Evolutionary conservation across 2,329 filamentous ascomycete species (phyloP), one percentile per base, ranked within the genome.

Genomic region (Cordyceps javanica): DNA sequence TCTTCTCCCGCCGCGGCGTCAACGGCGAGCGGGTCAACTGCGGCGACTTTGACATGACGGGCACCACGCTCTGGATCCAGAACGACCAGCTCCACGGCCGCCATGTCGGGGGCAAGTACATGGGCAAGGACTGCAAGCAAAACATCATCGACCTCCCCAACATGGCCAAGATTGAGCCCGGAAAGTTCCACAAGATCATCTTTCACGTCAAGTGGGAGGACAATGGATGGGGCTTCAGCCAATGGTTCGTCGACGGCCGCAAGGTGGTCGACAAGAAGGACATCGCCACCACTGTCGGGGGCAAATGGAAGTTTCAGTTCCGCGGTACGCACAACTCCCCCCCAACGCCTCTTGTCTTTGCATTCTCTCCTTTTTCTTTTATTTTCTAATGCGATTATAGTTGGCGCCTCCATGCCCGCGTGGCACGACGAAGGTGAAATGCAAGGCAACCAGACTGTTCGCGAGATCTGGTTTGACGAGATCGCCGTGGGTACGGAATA

Each of bases 381-480:
- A 1, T 13, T 19, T 28, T 11, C 55, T 57, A 45, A 57, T 23
- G 8, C 14, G 23, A 45, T 9, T 3, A 11, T 42, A 58, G 48
- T 79, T 13, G 77, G 78, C 0, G 65, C 80, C 32, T 80, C 81
- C 65, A 77, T 77, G 1, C 80, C 79, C 62, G 71, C 72, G 11
- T 80, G 77, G 77, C 67, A 77, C 58, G 77, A 80, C 59, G 68
- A 75, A 38, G 66, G 66, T 1, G 63, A 67, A 14, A 69, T 74
- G 65, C 67, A 68, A 48, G 76, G 75, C 1, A 70, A 60, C 16
- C 76, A 79, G 68, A 62, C 64, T 0, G 74, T 73, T 23, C 68
- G 77, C 10, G 70, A 77, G 66, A 64, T 79, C n/a, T 81, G 76
- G 75, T 78, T 73, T 61, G 78, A 80, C 61, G 72, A 79, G 68